Conservation (phyloP, 2,329 filamentous ascomycete genomes). For the Aspergillus calidoustus region DNA sequence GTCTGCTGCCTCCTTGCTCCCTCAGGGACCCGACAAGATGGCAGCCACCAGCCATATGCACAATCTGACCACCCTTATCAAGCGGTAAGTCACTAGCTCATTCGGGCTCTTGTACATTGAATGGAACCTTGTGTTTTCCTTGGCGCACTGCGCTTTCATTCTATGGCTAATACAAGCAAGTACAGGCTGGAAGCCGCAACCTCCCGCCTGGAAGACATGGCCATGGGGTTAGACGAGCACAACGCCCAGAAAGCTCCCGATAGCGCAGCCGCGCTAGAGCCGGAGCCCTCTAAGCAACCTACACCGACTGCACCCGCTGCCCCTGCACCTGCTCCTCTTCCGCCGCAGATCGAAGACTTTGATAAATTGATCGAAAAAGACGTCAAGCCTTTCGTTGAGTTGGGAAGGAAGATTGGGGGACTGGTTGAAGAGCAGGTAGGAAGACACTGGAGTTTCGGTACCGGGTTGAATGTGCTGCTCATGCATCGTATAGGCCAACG, state of each 20-base stretch:
- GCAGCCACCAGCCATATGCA: constrained; percentile 81
- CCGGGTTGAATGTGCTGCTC: constrained; percentile 12
- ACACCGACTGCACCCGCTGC: constrained; percentile 49
- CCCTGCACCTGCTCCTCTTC: constrained; percentile 64
- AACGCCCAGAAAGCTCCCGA: constrained; percentile 44
- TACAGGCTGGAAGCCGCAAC: constrained; percentile 94
- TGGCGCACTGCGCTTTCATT: neutral
- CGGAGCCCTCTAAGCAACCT: constrained; percentile 31
- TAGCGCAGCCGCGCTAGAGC: constrained; percentile 28
- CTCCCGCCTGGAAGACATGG: constrained; percentile 94
- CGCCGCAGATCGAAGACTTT: constrained; percentile 84
- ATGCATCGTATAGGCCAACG: constrained; percentile 52
- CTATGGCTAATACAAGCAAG: constrained; percentile 39
- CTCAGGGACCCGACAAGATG: constrained; percentile 54
- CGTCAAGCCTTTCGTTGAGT: constrained; percentile 75
- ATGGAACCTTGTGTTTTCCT: neutral
- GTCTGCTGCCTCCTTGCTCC: constrained; percentile 14
- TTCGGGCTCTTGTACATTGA: no score
- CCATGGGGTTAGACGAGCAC: constrained; percentile 67
- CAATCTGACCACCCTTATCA: constrained; percentile 95
- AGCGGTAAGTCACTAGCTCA: constrained; percentile 69
- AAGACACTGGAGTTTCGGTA: neutral
- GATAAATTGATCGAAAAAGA: constrained; percentile 76
- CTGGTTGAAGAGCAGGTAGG: constrained; percentile 79
- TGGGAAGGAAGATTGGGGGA: constrained; percentile 78